Percentiles rank a stretch among this genome's conserved stretches.
Evolutionary conservation across 1,284 basidiomycete species (phyloP).

Genomic region (Heliocybe sulcata): DNA sequence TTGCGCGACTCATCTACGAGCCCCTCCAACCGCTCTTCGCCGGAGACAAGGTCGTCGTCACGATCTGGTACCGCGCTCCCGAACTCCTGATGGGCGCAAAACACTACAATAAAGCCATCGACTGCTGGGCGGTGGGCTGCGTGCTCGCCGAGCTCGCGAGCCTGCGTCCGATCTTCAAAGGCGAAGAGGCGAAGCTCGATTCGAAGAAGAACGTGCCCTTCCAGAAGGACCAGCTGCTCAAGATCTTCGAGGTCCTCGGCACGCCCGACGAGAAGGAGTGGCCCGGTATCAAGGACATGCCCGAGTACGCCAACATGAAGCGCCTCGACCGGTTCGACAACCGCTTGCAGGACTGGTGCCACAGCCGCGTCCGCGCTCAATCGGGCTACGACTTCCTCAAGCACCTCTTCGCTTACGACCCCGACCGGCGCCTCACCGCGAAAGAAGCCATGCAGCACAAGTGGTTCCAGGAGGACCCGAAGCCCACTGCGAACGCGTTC

Average conservation of each 20-base stretch:
- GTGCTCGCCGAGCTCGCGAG: slow-evolving; percentile 95
- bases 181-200: slow-evolving; percentile 96
- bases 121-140: slow-evolving; percentile 95
- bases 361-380: slow-evolving; percentile 49
- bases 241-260: slow-evolving; percentile 93
- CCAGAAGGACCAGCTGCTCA: slow-evolving; percentile 89
- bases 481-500: slow-evolving; percentile 68
- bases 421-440: slow-evolving; percentile 80
- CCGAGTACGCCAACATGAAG: slow-evolving; percentile 82
- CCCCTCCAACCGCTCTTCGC: slow-evolving; percentile 83
- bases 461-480: slow-evolving; percentile 77
- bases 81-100: slow-evolving; percentile 93
- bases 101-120: slow-evolving; percentile 94
- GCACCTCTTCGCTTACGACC: slow-evolving; percentile 86
- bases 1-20: slow-evolving; percentile 83
- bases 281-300: slow-evolving; percentile 84
- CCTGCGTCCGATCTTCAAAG: slow-evolving; percentile 96
- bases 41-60: slow-evolving; percentile 98
- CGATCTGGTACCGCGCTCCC: slow-evolving; percentile 98
- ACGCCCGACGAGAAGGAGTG: slow-evolving; percentile 84
- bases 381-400: slow-evolving; percentile 81
- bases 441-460: slow-evolving; percentile 74
- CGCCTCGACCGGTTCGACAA: slow-evolving; percentile 69
- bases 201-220: slow-evolving; percentile 91
- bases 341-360: slow-evolving; percentile 76